These are phyloP conservation scores for Pontederia paniculata DNA, from an alignment of 176 grass and related monocot species.

Conservation along the genomic window DNA sequence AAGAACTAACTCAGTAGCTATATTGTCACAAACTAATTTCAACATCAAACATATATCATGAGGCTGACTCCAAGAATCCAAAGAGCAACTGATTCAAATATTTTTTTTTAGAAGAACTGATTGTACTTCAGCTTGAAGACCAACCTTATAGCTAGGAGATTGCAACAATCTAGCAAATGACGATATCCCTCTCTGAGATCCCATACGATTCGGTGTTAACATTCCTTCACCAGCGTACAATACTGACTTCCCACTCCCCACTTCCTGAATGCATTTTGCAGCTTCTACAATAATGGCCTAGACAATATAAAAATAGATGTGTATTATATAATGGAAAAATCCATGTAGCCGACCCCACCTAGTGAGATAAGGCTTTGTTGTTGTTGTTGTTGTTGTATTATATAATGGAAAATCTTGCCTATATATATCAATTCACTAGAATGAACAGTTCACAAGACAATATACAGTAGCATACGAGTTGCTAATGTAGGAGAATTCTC, in stretches of 20 bases:
- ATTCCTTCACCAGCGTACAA: constrained; percentile 22
- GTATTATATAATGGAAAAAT: constrained; percentile 4
- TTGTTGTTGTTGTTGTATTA: too few relatives aligned
- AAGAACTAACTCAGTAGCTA: too few relatives aligned
- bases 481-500: too few relatives aligned
- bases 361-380: too few relatives aligned
- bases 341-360: neutral
- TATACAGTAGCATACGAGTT: too few relatives aligned
- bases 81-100: neutral
- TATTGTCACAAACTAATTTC: too few relatives aligned
- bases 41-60: neutral
- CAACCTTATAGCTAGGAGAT: constrained; percentile 40
- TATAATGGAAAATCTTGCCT: constrained; percentile 2
- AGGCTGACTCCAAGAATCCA: neutral
- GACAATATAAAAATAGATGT: constrained; percentile 15
- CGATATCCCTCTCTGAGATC: constrained; percentile 23
- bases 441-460: too few relatives aligned
- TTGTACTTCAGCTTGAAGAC: neutral
- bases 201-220: constrained; percentile 6
- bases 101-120: neutral
- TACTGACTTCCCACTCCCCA: constrained; percentile 19
- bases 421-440: too few relatives aligned
- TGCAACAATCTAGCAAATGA: constrained; percentile 25
- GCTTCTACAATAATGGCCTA: constrained; percentile 57
- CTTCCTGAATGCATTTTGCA: constrained; percentile 33